Base-by-base conservation (phyloP, 2,329 filamentous ascomycete species). In the Aspergillus clavatus region DNA sequence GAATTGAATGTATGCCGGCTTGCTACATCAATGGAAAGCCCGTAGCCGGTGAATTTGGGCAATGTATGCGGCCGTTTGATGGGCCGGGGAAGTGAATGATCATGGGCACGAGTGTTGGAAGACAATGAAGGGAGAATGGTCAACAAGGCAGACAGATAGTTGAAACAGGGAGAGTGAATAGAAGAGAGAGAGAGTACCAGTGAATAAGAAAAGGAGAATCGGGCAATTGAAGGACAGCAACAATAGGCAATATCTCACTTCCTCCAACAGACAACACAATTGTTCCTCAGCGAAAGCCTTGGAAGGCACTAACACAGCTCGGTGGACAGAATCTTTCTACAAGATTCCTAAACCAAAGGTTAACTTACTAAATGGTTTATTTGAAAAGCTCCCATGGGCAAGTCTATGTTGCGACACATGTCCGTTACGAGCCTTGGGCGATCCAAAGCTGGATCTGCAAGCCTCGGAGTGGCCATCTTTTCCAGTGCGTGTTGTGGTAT, bases 321-420 rank as follows among this genome's bases (percentile, higher is more conserved):
- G 11, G 7, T 8, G 18, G n/a, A 11, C 23, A 29, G 16, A 8
- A 14, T 40, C 5, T 40, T 22, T 18, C 19, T 19, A 24, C 38
- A 22, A 21, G 33, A 12, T 22, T n/a, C n/a, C 19, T 26, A 16
- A 38, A 49, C 18, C 24, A 22, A 43, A 47, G 24, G 26, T 10
- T 10, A 19, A 56, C 58, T 51, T 56, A 61, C 59, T 48, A 53
- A 12, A 27, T 58, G 47, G 24, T 61, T 54, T 6, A 61, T 27
- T 1, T 44, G 33, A 43, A 51, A 62, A 10, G 58, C 58, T 0
- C 44, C 48, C 27, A 51, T 19, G 1, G 58, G 57, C 36, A 62
- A 35, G 36, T 62, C 59, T 2, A 62, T 31, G 24, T 61, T 59
- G 14, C 38, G 45, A 21, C 55, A 61, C 42, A 50, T 53, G 24